Base-by-base conservation (phyloP, 805 yeast species). In the Kodamaea laetipori region DNA sequence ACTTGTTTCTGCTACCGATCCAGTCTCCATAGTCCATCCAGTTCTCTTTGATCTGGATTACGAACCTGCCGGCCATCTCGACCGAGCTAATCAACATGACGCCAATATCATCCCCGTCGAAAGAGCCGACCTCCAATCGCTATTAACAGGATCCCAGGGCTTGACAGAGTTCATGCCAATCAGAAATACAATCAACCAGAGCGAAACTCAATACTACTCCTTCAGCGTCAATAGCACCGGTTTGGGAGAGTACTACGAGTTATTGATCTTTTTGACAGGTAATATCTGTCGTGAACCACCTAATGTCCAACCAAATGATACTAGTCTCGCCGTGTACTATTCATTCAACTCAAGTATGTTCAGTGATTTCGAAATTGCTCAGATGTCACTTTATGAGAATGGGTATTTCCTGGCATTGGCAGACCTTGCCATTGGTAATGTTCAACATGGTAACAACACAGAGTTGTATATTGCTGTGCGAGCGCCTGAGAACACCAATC, bases 231-330 rank as follows among this genome's bases (percentile, higher is more conserved):
- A 74, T 49, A 59, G 73, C 4, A 54, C 67, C 2, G 80, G 78
- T 1, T 41, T 75, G 18, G 76, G 78, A 2, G 68, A 67, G 31
- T 65, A 65, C 48, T 76, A 70, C 52, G 73, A 78, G 51, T 62
- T 68, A 41, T 61, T 77, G 57, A 63, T 78, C 33, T 78, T 75
- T 49, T 45, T 78, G 12, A 71, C 79, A 11, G 83, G 80, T 2
- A 76, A 77, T 42, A 64, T 78, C 10, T 78, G 82, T 48, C 48
- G 58, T 4, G 23, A 47, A 17, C 47, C 75, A 0, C 39, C 24
- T 6, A 55, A 61, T 44, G 37, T 60, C 10, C 34, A 28, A 1
- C 53, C 42, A n/a, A 52, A 58, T 42, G 55, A 57, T 21, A 49
- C 68, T 2, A 50, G 62, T 43, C 50, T 70, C 28, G 59, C 66